Evolutionary conservation across 1,284 basidiomycete species (phyloP), one percentile per base, ranked within the genome.

Genomic region (Wallemia mellicola): DNA sequence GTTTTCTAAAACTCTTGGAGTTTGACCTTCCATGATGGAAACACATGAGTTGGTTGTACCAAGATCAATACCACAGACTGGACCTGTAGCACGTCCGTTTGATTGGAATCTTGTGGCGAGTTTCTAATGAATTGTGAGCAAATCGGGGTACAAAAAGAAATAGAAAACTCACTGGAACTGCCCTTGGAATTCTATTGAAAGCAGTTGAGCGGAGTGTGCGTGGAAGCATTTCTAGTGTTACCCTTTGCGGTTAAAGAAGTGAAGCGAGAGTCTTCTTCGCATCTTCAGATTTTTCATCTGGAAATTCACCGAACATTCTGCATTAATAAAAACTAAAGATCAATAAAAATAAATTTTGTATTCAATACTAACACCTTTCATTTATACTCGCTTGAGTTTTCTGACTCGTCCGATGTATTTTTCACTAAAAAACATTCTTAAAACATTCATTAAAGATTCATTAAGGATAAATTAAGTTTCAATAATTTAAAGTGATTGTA

Each of bases 1-100:
- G 76, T 98, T 96, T 73, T 96, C 92, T 66, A 98, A 84, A 64
- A 98, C 92, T 65, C 86, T 83, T 60, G 91, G 79, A 57, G 81
- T 83, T 75, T 89, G 83, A 67, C 88, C 91, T 75, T 95, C 91
- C 86, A 91, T 94, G 64, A 91, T 77, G 59, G 86, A 82, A 63
- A 91, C 86, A 73, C 88, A 92, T 62, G 86, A 92, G 75, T 91
- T 48, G 38, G 38, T 48, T 22, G 38, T 48, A 48, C 38, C 38
- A 11, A 48, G 22, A n/a, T 48, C 38, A n/a, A 48, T 48, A 48
- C 38, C 38, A 22, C 9, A 7, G 9, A 48, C 38, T 48, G 38
- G 38, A 5, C 38, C 38, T 5, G 38, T 48, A 11, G 38, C 38
- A n/a, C 38, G 38, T 5, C 38, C 38, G 38, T 48, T 48, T 11